Evolutionary conservation across 306 rosid genomes (phyloP), one percentile per base, ranked within the genome.

Genomic region (Cicer pinnatifidum): DNA sequence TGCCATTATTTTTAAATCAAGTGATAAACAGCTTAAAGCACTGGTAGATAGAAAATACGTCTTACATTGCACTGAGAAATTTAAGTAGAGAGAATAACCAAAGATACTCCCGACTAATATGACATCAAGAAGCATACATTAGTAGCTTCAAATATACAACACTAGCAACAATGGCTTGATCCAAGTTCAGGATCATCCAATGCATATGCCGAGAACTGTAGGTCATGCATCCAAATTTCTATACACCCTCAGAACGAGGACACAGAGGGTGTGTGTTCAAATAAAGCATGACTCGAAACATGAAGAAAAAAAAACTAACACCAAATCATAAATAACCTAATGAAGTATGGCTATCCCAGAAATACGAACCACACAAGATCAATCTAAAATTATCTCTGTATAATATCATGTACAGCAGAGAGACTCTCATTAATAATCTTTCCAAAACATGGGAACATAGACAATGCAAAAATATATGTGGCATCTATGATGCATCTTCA

Each of bases 251-350:
- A n/a, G 37, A 77, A 69, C 11, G 59, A 54, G 41, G 17, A 69
- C 38, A 38, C 37, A 28, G 62, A 39, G 41, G n/a, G 37, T 68
- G 40, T 8, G 20, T 16, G 50, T 48, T 47, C 20, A 35, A 48
- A 19, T 20, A 23, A 20, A 50, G 2, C 37, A 17, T 4, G 50
- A 57, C 58, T 54, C 28, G 28, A 40, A 40, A 50, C 39, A 48
- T 62, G 6, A 48, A 69, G 9, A 23, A 69, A 19, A 23, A 11
- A 23, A n/a, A n/a, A 66, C 8, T 33, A 54, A 40, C 6, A 73
- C 74, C 19, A 37, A 72, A 69, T 45, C 67, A 75, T 63, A 74
- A 46, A 56, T 28, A 68, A 80, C 45, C 7, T 41, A 69, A 39
- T 15, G 7, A 67, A 16, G 13, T 37, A 52, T 12, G 9, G 48